Percentiles rank a stretch among this genome's conserved stretches.
Conservation (phyloP, 306 rosid genomes). For the Lathyrus aphaca region DNA sequence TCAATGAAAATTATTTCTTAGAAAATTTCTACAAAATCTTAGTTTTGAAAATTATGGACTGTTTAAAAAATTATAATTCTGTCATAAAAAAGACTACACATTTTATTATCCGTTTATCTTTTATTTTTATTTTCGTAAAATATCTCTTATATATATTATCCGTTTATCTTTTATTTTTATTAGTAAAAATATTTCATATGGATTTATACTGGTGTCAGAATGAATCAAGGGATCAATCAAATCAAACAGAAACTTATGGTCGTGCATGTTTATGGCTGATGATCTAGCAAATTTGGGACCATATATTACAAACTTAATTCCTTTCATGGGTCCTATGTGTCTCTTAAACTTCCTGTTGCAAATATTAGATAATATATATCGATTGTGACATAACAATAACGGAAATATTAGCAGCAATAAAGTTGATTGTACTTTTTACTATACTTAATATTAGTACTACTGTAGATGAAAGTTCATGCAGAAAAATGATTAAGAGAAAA, state of each 20-base stretch:
- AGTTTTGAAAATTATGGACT: too few species aligned
- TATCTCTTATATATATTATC: too few species aligned
- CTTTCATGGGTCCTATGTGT: constrained; percentile 53
- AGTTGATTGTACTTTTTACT: constrained; percentile 28
- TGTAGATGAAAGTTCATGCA: constrained; percentile 2
- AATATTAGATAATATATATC: constrained; percentile 8
- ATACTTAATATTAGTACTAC: not conserved
- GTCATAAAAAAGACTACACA: too few species aligned
- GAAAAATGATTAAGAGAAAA: constrained; percentile 23
- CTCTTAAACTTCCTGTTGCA: constrained; percentile 33
- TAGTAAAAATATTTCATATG: not conserved
- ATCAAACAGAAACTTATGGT: constrained; percentile 32
- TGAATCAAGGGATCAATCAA: constrained; percentile 41
- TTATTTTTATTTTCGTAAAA: too few species aligned
- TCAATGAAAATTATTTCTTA: too few species aligned
- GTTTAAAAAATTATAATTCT: too few species aligned
- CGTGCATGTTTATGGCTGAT: constrained; percentile 37
- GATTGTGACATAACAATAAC: constrained; percentile 24
- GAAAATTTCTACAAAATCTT: too few species aligned
- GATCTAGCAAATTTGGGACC: constrained; percentile 48
- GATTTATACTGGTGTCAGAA: constrained; percentile 25
- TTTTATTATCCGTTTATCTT: too few species aligned
- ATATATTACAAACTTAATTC: constrained; percentile 43
- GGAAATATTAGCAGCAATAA: constrained; percentile 34
- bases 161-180: too few species aligned